A percentile compares a stretch with the other conserved stretches of the same genome.
phyloP scores from a whole-genome alignment of 148 eudicot species.

The Arbutus unedo region DNA sequence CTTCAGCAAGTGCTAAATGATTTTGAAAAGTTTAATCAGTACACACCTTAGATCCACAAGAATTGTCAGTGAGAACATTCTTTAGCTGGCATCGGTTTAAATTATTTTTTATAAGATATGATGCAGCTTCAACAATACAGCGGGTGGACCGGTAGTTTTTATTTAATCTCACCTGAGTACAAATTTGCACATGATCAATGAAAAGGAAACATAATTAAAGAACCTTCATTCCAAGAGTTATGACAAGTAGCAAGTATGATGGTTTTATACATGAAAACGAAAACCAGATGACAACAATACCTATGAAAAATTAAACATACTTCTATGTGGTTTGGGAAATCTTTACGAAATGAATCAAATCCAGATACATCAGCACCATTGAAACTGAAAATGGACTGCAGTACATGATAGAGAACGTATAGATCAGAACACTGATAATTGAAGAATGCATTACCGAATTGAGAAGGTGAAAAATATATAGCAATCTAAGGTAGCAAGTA shows the following conservation, averaged over 20 bases:
- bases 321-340: conserved; percentile 79
- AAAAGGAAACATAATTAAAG: conserved; percentile 1
- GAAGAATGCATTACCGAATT: conserved; percentile 4
- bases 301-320: conserved; percentile 30
- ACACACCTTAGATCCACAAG: conserved; percentile 76
- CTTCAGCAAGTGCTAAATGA: not conserved
- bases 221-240: not conserved
- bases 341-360: conserved; percentile 88
- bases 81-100: conserved; percentile 54
- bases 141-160: conserved; percentile 91
- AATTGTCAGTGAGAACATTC: conserved; percentile 66
- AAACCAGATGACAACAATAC: not conserved
- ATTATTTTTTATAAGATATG: conserved; percentile 70
- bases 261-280: not conserved
- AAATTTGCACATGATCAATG: conserved; percentile 12
- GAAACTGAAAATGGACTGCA: conserved; percentile 93
- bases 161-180: conserved; percentile 57
- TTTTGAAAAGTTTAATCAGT: not conserved
- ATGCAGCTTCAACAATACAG: conserved; percentile 92
- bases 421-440: conserved; percentile 7
- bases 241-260: not conserved
- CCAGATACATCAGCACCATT: conserved; percentile 89
- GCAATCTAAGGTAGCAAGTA: conserved; percentile 2
- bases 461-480: conserved; percentile 5
- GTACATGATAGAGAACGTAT: conserved; percentile 9